Evolutionary conservation across 169 alveolate genomes (phyloP).

Genomic region (Theileria annulata): DNA sequence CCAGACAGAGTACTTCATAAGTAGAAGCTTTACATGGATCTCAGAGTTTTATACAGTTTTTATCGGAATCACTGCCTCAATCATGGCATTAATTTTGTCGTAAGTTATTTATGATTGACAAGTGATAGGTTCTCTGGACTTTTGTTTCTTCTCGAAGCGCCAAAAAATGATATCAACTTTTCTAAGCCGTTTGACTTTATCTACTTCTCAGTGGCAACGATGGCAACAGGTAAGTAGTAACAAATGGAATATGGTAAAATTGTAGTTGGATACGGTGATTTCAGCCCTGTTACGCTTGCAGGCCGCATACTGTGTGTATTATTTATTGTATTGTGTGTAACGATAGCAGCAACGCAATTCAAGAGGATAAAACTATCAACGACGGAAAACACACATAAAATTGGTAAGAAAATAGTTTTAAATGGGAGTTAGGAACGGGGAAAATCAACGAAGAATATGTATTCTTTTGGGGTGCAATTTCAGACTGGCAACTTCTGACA

Average conservation of each 20-base stretch:
- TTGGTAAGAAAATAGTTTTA: slow-evolving; percentile 36
- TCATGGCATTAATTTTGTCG: slow-evolving; percentile 70
- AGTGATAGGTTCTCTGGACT: slow-evolving; percentile 70
- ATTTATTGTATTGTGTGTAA: slow-evolving; percentile 67
- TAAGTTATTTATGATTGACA: slow-evolving; percentile 9
- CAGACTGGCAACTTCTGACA: slow-evolving; percentile 69
- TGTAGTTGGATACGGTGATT: slow-evolving; percentile 79
- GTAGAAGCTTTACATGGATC: slow-evolving; percentile 71
- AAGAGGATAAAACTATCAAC: slow-evolving; percentile 72
- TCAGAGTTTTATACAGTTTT: slow-evolving; percentile 74
- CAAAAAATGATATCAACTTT: slow-evolving; percentile 57
- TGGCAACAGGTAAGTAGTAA: slow-evolving; percentile 67
- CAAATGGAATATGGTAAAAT: background rate
- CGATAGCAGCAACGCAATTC: slow-evolving; percentile 75
- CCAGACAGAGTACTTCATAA: slow-evolving; percentile 73
- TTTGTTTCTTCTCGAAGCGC: slow-evolving; percentile 77
- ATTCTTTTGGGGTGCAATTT: slow-evolving; percentile 73
- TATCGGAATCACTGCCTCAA: slow-evolving; percentile 74
- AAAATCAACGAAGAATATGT: slow-evolving; percentile 66
- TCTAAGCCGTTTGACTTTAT: slow-evolving; percentile 73
- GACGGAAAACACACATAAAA: slow-evolving; percentile 55
- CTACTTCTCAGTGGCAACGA: slow-evolving; percentile 76
- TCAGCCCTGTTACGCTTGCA: slow-evolving; percentile 67
- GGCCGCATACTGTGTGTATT: slow-evolving; percentile 70
- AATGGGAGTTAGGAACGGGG: slow-evolving; percentile 8